Evolutionary conservation across 1,139 yeast species (phyloP).

Genomic region (Yamadazyma atlantica): DNA sequence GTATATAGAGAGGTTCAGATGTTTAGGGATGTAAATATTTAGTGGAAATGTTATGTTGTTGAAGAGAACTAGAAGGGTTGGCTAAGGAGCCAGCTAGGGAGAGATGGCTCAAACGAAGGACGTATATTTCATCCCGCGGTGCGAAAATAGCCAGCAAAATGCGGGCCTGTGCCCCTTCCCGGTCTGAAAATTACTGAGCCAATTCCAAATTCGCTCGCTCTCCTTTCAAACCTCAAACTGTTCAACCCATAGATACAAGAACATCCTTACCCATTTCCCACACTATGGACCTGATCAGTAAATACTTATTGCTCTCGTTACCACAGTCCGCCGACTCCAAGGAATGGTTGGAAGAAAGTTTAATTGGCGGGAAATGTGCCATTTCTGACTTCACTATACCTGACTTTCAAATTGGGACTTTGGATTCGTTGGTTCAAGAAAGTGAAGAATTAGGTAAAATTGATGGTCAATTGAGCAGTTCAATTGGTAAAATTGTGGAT

Average conservation of each 20-base stretch:
- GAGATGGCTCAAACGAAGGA: background rate
- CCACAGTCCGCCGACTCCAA: conserved; percentile 49
- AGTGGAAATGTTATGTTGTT: too few species aligned
- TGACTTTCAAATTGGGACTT: conserved; percentile 90
- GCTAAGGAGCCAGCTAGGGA: too few species aligned
- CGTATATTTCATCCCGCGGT: conserved; percentile 1
- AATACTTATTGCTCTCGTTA: conserved; percentile 51
- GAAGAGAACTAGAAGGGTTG: too few species aligned
- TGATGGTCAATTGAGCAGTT: conserved; percentile 69
- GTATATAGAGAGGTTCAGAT: too few species aligned
- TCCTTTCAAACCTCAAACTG: background rate
- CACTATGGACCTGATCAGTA: conserved; percentile 18
- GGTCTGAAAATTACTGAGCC: background rate
- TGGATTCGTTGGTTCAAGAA: conserved; percentile 87
- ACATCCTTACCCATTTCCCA: background rate
- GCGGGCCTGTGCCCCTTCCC: too few species aligned
- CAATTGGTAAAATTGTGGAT: conserved; percentile 76
- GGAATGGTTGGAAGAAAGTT: conserved; percentile 44
- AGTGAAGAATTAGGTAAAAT: conserved; percentile 84
- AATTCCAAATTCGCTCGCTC: background rate
- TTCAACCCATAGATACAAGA: conserved; percentile 1
- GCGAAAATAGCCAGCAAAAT: too few species aligned
- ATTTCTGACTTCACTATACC: conserved; percentile 62
- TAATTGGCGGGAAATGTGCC: conserved; percentile 44
- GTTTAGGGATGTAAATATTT: too few species aligned